These are phyloP conservation scores for Fusarium succisae DNA, from an alignment of 2,329 filamentous ascomycete species.

Conservation along the genomic window DNA sequence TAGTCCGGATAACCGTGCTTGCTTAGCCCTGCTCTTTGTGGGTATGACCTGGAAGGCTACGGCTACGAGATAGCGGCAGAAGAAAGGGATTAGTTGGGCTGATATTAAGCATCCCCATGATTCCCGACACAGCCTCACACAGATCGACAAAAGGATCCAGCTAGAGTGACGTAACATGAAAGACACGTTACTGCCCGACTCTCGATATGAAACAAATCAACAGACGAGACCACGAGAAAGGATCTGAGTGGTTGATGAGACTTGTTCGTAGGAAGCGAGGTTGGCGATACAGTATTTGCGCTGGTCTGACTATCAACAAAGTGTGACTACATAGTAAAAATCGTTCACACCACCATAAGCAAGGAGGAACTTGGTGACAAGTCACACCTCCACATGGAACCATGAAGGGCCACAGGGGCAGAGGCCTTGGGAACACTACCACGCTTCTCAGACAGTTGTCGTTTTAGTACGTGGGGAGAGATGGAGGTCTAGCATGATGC, in stretches of 20 bases:
- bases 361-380: background rate
- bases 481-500: background rate
- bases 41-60: background rate
- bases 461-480: conserved; percentile 6
- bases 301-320: background rate
- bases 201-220: background rate
- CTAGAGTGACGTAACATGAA: conserved; percentile 28
- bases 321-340: background rate
- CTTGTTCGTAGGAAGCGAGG: background rate
- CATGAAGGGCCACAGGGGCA: conserved; percentile 10
- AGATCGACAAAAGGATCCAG: conserved; percentile 27
- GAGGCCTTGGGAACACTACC: background rate
- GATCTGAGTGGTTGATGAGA: conserved; percentile 4
- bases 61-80: background rate
- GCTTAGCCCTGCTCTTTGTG: background rate
- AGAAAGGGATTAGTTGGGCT: background rate
- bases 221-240: background rate
- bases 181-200: conserved; percentile 8
- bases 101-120: conserved; percentile 14
- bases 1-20: background rate
- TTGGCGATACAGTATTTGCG: conserved; percentile 5
- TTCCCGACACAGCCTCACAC: conserved; percentile 26
- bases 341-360: background rate
- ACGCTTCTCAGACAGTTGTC: conserved; percentile 17
- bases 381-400: conserved; percentile 8